Percentiles rank a stretch among this genome's conserved stretches.
phyloP scores from a whole-genome alignment of 2,329 filamentous ascomycete species.

The Hypoxylon sp. region DNA sequence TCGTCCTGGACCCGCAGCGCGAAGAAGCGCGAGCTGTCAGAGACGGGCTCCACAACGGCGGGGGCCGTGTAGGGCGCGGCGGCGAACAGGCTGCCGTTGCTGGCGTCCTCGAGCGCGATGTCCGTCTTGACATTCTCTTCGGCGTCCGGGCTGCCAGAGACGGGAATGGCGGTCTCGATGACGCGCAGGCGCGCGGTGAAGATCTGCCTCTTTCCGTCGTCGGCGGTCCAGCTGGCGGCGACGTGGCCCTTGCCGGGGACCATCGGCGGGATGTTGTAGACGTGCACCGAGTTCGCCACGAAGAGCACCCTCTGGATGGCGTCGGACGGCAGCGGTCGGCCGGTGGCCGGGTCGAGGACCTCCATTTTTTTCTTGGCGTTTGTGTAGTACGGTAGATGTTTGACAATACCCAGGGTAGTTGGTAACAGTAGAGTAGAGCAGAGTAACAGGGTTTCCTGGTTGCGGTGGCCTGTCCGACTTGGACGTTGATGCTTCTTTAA shows the following conservation, averaged over 20 bases:
- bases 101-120: conserved; percentile 83
- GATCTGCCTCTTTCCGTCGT: conserved; percentile 79
- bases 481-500: conserved; percentile 14
- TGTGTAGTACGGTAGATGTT: neutral
- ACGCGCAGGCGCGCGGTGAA: conserved; percentile 87
- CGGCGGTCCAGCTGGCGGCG: conserved; percentile 82
- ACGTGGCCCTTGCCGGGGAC: conserved; percentile 84
- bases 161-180: conserved; percentile 77
- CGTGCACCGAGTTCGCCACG: conserved; percentile 80
- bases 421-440: neutral
- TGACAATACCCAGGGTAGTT: too few relatives aligned
- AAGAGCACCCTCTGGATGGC: conserved; percentile 90
- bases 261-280: conserved; percentile 89
- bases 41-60: conserved; percentile 79
- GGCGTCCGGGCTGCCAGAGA: conserved; percentile 55
- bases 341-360: conserved; percentile 79
- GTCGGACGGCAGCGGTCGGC: conserved; percentile 76
- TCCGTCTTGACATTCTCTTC: conserved; percentile 77
- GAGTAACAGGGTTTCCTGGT: neutral
- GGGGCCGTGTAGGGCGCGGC: conserved; percentile 81
- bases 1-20: conserved; percentile 84
- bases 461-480: conserved; percentile 7
- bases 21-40: conserved; percentile 88
- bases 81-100: conserved; percentile 82
- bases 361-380: conserved; percentile 64